phyloP scores from a whole-genome alignment of 139 green algal species.

The Limnomonas spitsbergensis region DNA sequence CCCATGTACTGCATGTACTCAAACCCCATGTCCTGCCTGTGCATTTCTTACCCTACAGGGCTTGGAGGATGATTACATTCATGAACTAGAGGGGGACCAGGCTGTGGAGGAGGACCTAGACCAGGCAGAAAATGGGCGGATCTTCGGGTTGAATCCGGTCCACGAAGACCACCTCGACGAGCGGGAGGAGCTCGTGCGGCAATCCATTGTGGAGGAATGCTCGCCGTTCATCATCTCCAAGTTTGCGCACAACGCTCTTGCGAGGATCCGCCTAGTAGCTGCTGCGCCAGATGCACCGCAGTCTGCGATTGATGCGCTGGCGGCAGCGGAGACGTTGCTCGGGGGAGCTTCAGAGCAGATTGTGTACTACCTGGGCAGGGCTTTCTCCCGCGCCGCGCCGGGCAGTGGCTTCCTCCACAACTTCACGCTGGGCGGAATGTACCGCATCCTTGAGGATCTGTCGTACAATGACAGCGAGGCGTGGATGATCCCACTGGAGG shows the following conservation, averaged over 20 bases:
- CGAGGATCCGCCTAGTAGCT: neutral
- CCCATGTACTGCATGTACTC: no score
- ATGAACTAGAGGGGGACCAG: constrained; percentile 14
- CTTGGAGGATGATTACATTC: constrained; percentile 7
- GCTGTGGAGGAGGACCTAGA: neutral
- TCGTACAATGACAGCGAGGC: constrained; percentile 26
- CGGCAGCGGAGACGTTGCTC: constrained; percentile 1
- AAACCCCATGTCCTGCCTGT: no score
- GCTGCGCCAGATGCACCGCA: neutral
- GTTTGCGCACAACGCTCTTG: constrained; percentile 5
- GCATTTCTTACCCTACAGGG: no score
- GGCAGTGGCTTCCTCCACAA: neutral
- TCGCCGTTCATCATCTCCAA: neutral
- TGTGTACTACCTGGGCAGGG: constrained; percentile 20
- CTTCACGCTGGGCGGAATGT: constrained; percentile 14
- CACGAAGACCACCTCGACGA: neutral
- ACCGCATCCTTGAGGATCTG: constrained; percentile 18
- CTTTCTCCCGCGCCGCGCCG: neutral
- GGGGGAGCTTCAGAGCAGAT: neutral
- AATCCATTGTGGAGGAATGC: neutral
- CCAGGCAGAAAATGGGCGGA: neutral
- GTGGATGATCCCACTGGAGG: constrained; percentile 23
- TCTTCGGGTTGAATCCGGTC: neutral
- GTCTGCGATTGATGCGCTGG: neutral
- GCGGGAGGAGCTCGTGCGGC: neutral